Conservation (phyloP, 352 stramenopile species). For the Pythium vanterpoolii region DNA sequence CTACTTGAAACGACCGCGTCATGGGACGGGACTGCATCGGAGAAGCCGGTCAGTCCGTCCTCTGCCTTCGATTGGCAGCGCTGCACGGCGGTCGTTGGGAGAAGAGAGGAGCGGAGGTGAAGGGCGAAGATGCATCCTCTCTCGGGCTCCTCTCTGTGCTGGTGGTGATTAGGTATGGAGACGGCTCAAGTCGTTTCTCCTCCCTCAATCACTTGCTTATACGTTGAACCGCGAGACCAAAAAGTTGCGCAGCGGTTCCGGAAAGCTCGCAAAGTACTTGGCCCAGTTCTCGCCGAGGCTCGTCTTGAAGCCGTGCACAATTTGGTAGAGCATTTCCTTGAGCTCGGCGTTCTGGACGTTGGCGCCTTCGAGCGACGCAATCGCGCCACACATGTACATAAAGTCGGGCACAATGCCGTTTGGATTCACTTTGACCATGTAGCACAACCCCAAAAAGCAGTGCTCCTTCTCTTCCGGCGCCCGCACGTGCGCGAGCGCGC, state of each 20-base stretch:
- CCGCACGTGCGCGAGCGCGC: constrained; percentile 78
- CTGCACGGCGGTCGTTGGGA: not conserved
- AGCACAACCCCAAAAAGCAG: constrained; percentile 87
- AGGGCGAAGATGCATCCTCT: not conserved
- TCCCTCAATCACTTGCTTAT: constrained; percentile 25
- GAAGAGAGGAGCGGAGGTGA: not conserved
- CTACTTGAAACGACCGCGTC: constrained; percentile 20
- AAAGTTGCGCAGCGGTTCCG: constrained; percentile 75
- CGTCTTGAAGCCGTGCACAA: constrained; percentile 87
- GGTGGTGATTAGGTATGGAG: too few species aligned
- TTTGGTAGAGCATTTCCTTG: constrained; percentile 85
- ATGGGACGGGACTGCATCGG: not conserved
- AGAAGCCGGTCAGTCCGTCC: not conserved
- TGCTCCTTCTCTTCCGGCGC: constrained; percentile 88
- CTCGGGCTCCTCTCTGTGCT: not conserved
- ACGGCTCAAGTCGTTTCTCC: not conserved
- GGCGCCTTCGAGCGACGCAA: constrained; percentile 82
- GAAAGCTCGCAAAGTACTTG: constrained; percentile 84
- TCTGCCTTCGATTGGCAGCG: constrained; percentile 22
- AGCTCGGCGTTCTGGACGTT: constrained; percentile 74
- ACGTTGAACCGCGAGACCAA: constrained; percentile 80
- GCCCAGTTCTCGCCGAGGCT: constrained; percentile 85
- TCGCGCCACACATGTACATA: constrained; percentile 89
- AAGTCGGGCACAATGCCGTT: constrained; percentile 86
- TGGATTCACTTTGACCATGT: constrained; percentile 90